Evolutionary conservation across 2,329 filamentous ascomycete genomes (phyloP), one percentile per base, ranked within the genome.

Genomic region (Ciborinia camelliae): DNA sequence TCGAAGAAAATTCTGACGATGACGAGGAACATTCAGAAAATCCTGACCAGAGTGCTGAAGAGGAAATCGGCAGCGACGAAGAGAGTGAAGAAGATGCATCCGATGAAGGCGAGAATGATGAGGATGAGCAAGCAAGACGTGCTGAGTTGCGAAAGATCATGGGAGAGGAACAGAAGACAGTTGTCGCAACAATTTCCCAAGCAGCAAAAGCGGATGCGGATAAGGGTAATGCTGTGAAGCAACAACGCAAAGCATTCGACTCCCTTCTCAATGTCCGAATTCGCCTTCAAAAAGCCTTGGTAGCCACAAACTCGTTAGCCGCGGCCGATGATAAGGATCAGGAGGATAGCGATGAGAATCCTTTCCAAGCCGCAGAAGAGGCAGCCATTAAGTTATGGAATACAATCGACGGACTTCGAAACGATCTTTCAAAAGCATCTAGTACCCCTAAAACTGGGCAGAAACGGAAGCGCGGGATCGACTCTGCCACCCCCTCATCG

Each of bases 221-320:
- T 50, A 98, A 98, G 77, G 95, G 95, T 15, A 79, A 84, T 63
- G 94, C 94, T 0, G 91, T 99, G 45, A 94, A 92, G 72, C 82
- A 87, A 65, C 95, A 99, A 78, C 87, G 92, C 60, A 89, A 88
- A 67, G 86, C 89, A 0, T 99, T 97, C 73, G 94, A 98, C 71
- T 86, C 90, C 0, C 84, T 98, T 0, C 83, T 99, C 39, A 96
- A 97, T 77, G 85, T 92, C 18, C 88, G 95, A 26, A 97, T 99
- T 73, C 90, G 94, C 67, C 79, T 99, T 23, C 96, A 99, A 76
- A 98, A 97, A 76, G 92, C 91, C 1, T 79, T 99, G 18, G 84
- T 95, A 20, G 88, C 90, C 0, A 85, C 89, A 32, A 97, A 97
- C 76, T 89, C 92, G 0, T 81, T 96, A 48, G 76, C 82, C 20